Evolutionary conservation across 225 moss, liverwort and hornwort genomes (phyloP).

Genomic region (Bryoerythrophyllum caledonicum): DNA sequence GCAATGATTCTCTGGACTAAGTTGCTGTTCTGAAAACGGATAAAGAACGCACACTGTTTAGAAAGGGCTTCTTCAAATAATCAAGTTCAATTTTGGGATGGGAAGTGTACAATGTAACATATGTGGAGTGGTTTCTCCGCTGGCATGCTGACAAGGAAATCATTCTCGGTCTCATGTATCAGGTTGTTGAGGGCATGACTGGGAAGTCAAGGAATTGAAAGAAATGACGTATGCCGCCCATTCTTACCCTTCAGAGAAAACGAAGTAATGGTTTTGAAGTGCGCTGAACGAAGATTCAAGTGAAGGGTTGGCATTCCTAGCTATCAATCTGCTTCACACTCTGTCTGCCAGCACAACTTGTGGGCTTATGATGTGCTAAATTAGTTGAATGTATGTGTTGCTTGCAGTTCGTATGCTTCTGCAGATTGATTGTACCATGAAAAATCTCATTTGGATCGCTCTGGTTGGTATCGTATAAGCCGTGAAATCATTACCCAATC

Average conservation of each 20-base stretch:
- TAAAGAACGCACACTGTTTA: not conserved
- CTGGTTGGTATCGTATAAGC: constrained; percentile 20
- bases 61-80: not conserved
- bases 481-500: constrained; percentile 11
- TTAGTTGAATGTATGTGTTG: constrained; percentile 11
- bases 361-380: constrained; percentile 11
- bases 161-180: not conserved
- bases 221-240: constrained; percentile 21
- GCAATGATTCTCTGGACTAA: not conserved
- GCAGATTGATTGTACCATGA: constrained; percentile 14
- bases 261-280: constrained; percentile 18
- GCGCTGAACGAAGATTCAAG: constrained; percentile 29
- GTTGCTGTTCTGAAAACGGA: not conserved
- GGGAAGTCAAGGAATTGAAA: constrained; percentile 36
- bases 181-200: constrained; percentile 60
- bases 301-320: constrained; percentile 18
- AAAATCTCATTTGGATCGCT: not conserved
- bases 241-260: not conserved
- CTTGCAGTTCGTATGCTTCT: not conserved
- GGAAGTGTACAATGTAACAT: too few species aligned
- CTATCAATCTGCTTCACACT: constrained; percentile 4
- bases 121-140: not conserved
- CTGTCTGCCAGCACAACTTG: constrained; percentile 8
- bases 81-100: not conserved
- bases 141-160: not conserved